Base-by-base conservation (phyloP, 345 rosid genomes). In the Iberis pinnata region DNA sequence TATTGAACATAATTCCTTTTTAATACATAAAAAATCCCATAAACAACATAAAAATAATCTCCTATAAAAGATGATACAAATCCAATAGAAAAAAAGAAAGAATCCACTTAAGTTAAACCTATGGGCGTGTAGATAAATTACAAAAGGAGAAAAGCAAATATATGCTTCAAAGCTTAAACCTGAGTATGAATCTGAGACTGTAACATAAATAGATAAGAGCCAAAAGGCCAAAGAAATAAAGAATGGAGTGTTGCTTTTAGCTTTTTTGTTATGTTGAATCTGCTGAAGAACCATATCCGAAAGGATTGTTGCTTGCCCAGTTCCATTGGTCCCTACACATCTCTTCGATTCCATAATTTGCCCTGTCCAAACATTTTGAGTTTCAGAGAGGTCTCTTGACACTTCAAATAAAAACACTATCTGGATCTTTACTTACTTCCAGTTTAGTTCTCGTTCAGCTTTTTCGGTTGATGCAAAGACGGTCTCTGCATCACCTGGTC, bases 271-370 rank as follows among this genome's bases (percentile, higher is more conserved):
- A n/a, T n/a, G n/a, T n/a, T n/a, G n/a, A n/a, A n/a, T n/a, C n/a
- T n/a, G n/a, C n/a, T n/a, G 50, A 6, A 50, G 95, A 61, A 55
- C 50, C 95, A 14, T 88, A 85, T 37, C 98, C 98, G 20, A 81
- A 80, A 1, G 97, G 97, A 67, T 92, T 92, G 64, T 84, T 83
- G 78, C 88, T 78, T 16, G 98, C 97, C 95, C 98, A 88, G 61
- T 84, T 83, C 97, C 97, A 88, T 47, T 81, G 93, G 56, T 88
- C 98, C 52, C 86, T 75, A 63, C 98, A 92, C 98, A 92, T 88
- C 61, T 92, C 97, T 37, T 85, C 88, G 9, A 92, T 72, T 17
- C 93, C 93, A 24, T 42, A 81, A 13, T 80, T 85, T 14, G 97
- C 84, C 79, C 98, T 92, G 83, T 69, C 61, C 54, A 3, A 8